Evolutionary conservation across 2,329 filamentous ascomycete genomes (phyloP).

Genomic region (Alternaria burnsii): DNA sequence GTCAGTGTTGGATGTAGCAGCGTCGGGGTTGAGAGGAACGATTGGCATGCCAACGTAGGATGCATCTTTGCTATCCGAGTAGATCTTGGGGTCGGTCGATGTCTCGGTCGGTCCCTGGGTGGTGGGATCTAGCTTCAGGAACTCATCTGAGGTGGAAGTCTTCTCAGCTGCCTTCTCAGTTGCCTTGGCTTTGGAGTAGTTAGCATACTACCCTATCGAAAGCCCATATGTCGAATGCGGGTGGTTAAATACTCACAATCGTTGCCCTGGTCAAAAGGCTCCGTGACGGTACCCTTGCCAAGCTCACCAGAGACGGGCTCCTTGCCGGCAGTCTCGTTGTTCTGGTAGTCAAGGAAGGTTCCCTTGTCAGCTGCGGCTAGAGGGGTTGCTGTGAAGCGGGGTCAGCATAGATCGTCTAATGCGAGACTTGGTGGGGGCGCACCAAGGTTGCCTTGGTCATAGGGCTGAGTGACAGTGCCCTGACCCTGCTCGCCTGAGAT

Average conservation of each 20-base stretch:
- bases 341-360: conserved; percentile 23
- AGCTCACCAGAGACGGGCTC: conserved; percentile 79
- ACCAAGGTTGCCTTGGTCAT: conserved; percentile 77
- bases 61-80: conserved; percentile 23
- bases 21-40: conserved; percentile 30
- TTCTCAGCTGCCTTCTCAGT: conserved; percentile 9
- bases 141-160: conserved; percentile 18
- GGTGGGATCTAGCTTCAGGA: conserved; percentile 27
- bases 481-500: conserved; percentile 74
- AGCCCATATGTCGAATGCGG: background rate
- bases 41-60: conserved; percentile 28
- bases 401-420: conserved; percentile 13
- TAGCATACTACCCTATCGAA: background rate
- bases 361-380: conserved; percentile 18
- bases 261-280: conserved; percentile 84
- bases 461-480: conserved; percentile 74
- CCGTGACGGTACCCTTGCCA: conserved; percentile 71
- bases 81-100: conserved; percentile 17
- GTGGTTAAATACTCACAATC: conserved; percentile 7
- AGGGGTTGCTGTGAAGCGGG: conserved; percentile 21
- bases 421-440: conserved; percentile 25
- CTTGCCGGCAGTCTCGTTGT: conserved; percentile 51
- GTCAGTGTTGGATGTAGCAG: conserved; percentile 26
- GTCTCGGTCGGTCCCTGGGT: conserved; percentile 12
- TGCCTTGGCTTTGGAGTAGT: conserved; percentile 13